Evolutionary conservation across 257 asterid genomes (phyloP).

Genomic region (Phtheirospermum japonicum): DNA sequence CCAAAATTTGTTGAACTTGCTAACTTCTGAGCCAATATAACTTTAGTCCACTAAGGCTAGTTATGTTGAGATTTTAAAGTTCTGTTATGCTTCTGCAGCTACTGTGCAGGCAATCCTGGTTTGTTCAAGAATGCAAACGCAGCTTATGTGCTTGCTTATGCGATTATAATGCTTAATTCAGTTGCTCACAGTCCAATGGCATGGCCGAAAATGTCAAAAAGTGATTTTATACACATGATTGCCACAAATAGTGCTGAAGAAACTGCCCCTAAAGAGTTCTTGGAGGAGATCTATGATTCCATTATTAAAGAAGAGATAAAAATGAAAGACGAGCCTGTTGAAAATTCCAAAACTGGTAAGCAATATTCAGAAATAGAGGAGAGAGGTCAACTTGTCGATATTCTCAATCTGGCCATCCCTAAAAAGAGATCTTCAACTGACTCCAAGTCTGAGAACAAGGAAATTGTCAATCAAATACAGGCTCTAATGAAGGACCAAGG

Average conservation of each 20-base stretch:
- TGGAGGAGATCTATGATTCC: constrained; percentile 91
- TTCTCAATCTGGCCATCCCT: constrained; percentile 88
- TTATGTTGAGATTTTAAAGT: constrained; percentile 11
- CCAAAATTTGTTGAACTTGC: constrained; percentile 1
- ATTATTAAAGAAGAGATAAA: constrained; percentile 81
- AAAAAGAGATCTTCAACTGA: constrained; percentile 57
- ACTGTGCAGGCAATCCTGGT: constrained; percentile 82
- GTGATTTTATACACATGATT: constrained; percentile 74
- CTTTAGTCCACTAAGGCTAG: constrained; percentile 13
- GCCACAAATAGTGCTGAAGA: constrained; percentile 64
- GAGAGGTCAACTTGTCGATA: constrained; percentile 54
- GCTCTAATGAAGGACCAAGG: constrained; percentile 69
- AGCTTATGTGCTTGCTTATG: constrained; percentile 93
- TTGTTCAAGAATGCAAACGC: constrained; percentile 89
- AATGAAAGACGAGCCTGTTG: constrained; percentile 67
- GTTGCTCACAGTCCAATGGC: constrained; percentile 86
- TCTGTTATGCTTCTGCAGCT: constrained; percentile 53
- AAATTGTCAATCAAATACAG: constrained; percentile 67
- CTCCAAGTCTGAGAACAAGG: constrained; percentile 66
- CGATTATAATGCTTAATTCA: constrained; percentile 81
- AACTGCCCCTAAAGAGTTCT: constrained; percentile 72
- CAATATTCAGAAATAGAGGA: constrained; percentile 67
- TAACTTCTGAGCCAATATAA: neutral
- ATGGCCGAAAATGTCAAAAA: constrained; percentile 88
- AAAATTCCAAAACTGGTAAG: constrained; percentile 43